Evolutionary conservation across 208 protist genomes (phyloP).

Genomic region (Leishmania guyanensis): DNA sequence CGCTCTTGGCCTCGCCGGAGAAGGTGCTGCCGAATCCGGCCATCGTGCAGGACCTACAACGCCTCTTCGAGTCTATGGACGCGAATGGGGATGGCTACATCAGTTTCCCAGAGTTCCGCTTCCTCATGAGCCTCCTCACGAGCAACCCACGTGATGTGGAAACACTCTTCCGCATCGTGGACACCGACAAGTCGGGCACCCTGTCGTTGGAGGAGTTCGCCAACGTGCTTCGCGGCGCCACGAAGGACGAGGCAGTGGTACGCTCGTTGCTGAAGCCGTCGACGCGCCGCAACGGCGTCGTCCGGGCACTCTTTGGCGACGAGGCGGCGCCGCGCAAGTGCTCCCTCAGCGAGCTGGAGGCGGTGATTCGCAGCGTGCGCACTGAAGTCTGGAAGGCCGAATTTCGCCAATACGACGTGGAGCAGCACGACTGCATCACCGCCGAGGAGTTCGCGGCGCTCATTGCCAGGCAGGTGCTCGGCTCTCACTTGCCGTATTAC

Average conservation of each 20-base stretch:
- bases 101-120: constrained; percentile 80
- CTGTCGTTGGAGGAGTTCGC: constrained; percentile 75
- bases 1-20: constrained; percentile 63
- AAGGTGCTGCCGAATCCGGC: constrained; percentile 31
- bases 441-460: constrained; percentile 78
- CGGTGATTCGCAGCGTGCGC: constrained; percentile 56
- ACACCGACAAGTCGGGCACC: constrained; percentile 53
- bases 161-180: constrained; percentile 64
- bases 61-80: constrained; percentile 73
- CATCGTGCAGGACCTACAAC: constrained; percentile 21
- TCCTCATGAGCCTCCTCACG: constrained; percentile 83
- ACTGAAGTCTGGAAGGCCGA: constrained; percentile 83
- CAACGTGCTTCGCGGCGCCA: constrained; percentile 68
- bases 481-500: constrained; percentile 84
- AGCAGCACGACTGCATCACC: constrained; percentile 51
- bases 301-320: constrained; percentile 65
- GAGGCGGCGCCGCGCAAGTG: constrained; percentile 38
- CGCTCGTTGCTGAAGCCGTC: constrained; percentile 43
- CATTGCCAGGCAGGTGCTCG: constrained; percentile 79
- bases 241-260: constrained; percentile 55
- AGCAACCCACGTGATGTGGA: constrained; percentile 53
- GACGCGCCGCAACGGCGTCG: constrained; percentile 54
- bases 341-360: constrained; percentile 49
- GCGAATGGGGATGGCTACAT: constrained; percentile 80
- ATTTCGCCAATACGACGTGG: constrained; percentile 74